Base-by-base conservation (phyloP, 2,329 filamentous ascomycete genomes). In the Cladosporium sp. region DNA sequence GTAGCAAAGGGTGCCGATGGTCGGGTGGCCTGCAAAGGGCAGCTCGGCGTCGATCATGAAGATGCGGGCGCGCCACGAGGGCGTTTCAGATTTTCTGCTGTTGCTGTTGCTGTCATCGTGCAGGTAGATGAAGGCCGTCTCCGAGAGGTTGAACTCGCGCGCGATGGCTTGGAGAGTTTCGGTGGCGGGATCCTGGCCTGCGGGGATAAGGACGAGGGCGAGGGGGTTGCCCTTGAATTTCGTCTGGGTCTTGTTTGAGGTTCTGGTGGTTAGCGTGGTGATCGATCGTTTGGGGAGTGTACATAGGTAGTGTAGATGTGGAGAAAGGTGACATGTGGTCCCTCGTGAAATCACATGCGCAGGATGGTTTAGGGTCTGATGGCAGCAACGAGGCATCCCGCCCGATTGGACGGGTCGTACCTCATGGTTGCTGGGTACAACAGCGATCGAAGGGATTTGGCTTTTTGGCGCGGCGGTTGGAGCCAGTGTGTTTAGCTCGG, bases 11-110 rank as follows among this genome's bases (percentile, higher is more conserved):
- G 84, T 82, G 40, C 85, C 85, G 67, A 87, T 84, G 35, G 83
- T 85, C 0, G 84, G 85, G 71, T 87, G 85, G 3, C 85, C 74
- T 1, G 85, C 85, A 69, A 87, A 87, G 8, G 85, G 84, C 18
- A 87, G 71, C 72, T 87, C 85, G 12, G 69, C 71, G 8, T 76
- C 74, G 0, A 79, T 78, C 49, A 82, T 81, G 77, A 87, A 87
- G 70, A 87, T 87, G 71, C 86, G 82, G 60, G 86, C 75, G 3
- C 72, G 75, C 81, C 80, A 83, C 63, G 74, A 70, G 6, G 70
- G 68, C 0, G 70, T 33, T 53, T 74, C 69, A 12, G 7, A 8
- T 10, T 14, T 23, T 12, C 11, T 37, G 28, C 16, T 21, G 12
- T 23, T 49, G 12, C 11, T 49, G 40, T n/a, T 21, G 62, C 21